These are phyloP conservation scores for Penicillium subrubescens DNA, from an alignment of 495 filamentous ascomycete species.

Conservation along the genomic window DNA sequence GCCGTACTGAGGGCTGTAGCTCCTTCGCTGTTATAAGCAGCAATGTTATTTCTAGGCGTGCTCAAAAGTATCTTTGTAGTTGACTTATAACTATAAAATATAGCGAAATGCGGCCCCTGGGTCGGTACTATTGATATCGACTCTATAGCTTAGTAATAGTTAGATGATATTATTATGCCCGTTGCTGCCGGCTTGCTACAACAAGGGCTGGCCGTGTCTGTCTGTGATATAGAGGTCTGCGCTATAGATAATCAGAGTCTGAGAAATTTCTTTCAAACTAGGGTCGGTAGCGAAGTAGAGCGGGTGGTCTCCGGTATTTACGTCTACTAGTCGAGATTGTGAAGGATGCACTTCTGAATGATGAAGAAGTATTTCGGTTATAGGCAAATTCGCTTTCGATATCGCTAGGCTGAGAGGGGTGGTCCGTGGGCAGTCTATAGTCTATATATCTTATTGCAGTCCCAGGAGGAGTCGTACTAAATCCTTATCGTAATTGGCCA, in stretches of 20 bases:
- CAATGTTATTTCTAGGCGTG: not conserved
- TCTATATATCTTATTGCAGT: not conserved
- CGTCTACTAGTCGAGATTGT: not conserved
- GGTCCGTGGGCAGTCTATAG: not conserved
- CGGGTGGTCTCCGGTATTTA: too few relatives aligned
- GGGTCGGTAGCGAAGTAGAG: not conserved
- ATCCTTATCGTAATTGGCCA: too few relatives aligned
- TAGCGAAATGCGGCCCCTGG: not conserved
- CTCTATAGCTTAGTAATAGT: too few relatives aligned
- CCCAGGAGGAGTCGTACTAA: too few relatives aligned
- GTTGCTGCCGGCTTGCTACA: not conserved
- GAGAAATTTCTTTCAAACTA: not conserved
- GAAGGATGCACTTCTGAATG: not conserved
- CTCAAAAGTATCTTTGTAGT: not conserved
- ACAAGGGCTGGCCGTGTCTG: not conserved
- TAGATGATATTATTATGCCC: not conserved
- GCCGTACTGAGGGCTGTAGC: not conserved
- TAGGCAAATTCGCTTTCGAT: not conserved
- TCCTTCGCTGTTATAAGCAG: not conserved
- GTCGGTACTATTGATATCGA: not conserved
- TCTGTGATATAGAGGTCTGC: not conserved
- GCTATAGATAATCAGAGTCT: not conserved
- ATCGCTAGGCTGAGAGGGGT: not conserved
- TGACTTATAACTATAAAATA: not conserved
- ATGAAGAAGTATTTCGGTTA: not conserved